A percentile compares a stretch with the other conserved stretches of the same genome.
Evolutionary conservation across 345 rosid genomes (phyloP).

Genomic region (Linum tenue): DNA sequence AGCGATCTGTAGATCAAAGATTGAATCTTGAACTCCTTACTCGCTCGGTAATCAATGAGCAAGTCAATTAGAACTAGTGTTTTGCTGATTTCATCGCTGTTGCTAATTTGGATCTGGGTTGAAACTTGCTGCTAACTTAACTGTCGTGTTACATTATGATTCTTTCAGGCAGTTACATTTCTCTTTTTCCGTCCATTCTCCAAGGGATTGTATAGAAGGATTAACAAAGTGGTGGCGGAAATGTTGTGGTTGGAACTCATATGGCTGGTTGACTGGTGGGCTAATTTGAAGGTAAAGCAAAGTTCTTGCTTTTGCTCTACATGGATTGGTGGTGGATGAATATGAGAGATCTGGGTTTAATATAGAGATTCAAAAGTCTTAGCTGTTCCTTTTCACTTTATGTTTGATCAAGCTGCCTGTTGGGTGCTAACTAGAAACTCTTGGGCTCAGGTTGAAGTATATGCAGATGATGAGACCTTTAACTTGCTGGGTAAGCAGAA

Average conservation of each 20-base stretch:
- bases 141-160: not conserved
- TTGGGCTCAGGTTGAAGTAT: slow-evolving; percentile 57
- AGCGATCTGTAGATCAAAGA: not conserved
- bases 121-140: not conserved
- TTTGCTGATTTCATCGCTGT: not conserved
- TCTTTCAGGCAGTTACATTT: slow-evolving; percentile 70
- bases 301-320: not conserved
- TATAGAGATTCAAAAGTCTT: too few relatives aligned
- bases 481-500: slow-evolving; percentile 58
- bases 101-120: not conserved
- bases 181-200: slow-evolving; percentile 66
- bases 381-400: too few relatives aligned
- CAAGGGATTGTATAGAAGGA: slow-evolving; percentile 58
- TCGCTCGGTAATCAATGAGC: not conserved
- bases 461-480: slow-evolving; percentile 60
- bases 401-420: not conserved
- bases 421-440: not conserved
- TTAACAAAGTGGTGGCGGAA: slow-evolving; percentile 66
- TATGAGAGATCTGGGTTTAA: too few relatives aligned
- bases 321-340: not conserved
- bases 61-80: too few relatives aligned
- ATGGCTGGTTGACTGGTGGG: slow-evolving; percentile 99
- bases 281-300: slow-evolving; percentile 8
- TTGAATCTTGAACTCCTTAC: not conserved
- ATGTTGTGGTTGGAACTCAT: slow-evolving; percentile 83